Evolutionary conservation across 495 filamentous ascomycete species (phyloP).

Genomic region (Recurvomyces mirabilis): DNA sequence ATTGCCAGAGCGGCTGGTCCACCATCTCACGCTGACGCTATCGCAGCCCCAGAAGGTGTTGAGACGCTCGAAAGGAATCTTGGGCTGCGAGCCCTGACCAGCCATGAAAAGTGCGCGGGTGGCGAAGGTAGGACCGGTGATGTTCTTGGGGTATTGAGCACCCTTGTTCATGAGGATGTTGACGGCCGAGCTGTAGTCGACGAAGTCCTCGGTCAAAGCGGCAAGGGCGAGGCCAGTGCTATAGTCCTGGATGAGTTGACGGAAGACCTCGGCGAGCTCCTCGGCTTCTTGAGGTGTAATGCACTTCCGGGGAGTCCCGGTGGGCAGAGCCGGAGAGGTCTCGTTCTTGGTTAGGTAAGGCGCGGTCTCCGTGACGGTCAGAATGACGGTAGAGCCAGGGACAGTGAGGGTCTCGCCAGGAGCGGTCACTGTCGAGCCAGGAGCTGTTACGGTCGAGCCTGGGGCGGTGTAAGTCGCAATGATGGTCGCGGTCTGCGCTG

Average conservation of each 20-base stretch:
- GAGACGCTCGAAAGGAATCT: constrained; percentile 12
- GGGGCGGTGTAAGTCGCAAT: neutral
- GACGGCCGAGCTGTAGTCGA: constrained; percentile 14
- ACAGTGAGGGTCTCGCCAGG: neutral
- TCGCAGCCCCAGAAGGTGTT: constrained; percentile 9
- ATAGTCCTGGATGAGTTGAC: constrained; percentile 16
- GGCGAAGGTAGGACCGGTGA: constrained; percentile 7
- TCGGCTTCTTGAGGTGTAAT: constrained; percentile 5
- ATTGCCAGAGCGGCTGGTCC: constrained; percentile 6
- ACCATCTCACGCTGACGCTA: constrained; percentile 7
- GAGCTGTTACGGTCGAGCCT: neutral
- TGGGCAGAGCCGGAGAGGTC: neutral
- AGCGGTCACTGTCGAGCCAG: constrained; percentile 1
- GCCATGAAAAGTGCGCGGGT: constrained; percentile 9
- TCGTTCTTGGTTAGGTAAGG: neutral
- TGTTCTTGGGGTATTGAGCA: constrained; percentile 4
- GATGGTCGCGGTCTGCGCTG: neutral
- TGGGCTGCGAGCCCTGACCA: constrained; percentile 9
- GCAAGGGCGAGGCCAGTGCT: constrained; percentile 5
- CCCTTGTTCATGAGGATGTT: constrained; percentile 11
- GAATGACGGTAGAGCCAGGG: neutral
- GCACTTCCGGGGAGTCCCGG: constrained; percentile 3
- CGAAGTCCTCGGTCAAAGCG: constrained; percentile 16
- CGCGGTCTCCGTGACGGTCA: neutral
- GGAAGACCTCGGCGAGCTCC: constrained; percentile 13